Conservation (phyloP, 73 alveolate genomes). For the Effrenium voratum region DNA sequence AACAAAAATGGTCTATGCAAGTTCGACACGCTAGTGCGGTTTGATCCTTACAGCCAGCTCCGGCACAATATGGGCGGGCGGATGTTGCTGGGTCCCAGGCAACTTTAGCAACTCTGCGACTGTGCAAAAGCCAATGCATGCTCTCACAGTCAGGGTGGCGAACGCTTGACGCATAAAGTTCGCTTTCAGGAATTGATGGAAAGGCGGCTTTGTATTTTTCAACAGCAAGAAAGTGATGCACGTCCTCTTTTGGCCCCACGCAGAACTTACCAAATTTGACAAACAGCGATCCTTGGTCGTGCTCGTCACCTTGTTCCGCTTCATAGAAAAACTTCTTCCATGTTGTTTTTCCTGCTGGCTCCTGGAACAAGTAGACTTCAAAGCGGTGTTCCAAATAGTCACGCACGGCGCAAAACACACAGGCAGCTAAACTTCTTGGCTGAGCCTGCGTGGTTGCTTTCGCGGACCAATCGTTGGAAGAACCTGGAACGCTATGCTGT, state of each 20-base stretch:
- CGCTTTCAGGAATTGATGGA: not conserved
- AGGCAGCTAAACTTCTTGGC: not conserved
- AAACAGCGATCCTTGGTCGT: not conserved
- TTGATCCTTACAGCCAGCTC: not conserved
- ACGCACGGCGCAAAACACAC: not conserved
- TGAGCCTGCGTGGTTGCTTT: not conserved
- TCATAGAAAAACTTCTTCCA: not conserved
- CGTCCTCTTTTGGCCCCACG: not conserved
- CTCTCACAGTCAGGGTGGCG: not conserved
- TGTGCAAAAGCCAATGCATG: conserved; percentile 5
- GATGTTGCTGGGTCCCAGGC: not conserved
- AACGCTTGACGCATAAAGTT: conserved; percentile 10
- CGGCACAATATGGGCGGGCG: not conserved
- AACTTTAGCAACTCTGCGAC: not conserved
- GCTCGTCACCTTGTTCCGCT: not conserved
- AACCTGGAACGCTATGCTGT: not conserved
- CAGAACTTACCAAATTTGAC: not conserved
- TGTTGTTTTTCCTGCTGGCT: not conserved
- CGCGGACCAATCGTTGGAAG: not conserved
- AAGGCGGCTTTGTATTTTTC: not conserved
- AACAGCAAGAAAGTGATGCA: not conserved
- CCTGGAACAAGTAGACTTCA: not conserved
- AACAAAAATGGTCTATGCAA: not conserved
- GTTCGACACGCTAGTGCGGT: not conserved
- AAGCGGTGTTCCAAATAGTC: not conserved